Evolutionary conservation across 345 rosid species (phyloP).

Genomic region (Odontarrhena argentea): DNA sequence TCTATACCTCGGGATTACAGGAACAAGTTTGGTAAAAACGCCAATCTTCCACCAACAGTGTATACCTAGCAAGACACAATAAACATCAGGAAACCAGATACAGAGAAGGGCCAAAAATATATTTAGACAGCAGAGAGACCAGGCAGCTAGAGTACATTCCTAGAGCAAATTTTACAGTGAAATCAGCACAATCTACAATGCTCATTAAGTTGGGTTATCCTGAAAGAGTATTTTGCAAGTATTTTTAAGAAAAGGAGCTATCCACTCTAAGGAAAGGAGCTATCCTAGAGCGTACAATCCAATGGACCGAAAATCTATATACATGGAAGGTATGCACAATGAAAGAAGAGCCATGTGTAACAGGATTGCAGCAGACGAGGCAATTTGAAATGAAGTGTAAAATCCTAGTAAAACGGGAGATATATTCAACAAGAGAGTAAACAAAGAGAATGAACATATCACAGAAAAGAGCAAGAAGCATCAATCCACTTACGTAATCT

Average conservation of each 20-base stretch:
- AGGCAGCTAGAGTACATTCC: background rate
- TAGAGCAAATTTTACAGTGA: background rate
- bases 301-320: background rate
- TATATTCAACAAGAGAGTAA: background rate
- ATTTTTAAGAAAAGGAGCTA: background rate
- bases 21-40: background rate
- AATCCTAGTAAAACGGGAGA: background rate
- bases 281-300: background rate
- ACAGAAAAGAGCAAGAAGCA: background rate
- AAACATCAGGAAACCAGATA: slow-evolving; percentile 13
- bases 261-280: background rate
- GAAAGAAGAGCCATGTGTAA: background rate
- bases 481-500: background rate
- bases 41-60: slow-evolving; percentile 13
- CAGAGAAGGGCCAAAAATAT: slow-evolving; percentile 2
- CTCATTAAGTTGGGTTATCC: background rate
- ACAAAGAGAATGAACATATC: background rate
- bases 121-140: slow-evolving; percentile 2
- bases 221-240: background rate
- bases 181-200: slow-evolving; percentile 5
- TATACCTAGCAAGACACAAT: slow-evolving; percentile 22
- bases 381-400: no score
- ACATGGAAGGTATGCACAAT: background rate
- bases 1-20: slow-evolving; percentile 6
- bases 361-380: background rate